Base-by-base conservation (phyloP, 176 grass and related monocot species). In the Poa annua region DNA sequence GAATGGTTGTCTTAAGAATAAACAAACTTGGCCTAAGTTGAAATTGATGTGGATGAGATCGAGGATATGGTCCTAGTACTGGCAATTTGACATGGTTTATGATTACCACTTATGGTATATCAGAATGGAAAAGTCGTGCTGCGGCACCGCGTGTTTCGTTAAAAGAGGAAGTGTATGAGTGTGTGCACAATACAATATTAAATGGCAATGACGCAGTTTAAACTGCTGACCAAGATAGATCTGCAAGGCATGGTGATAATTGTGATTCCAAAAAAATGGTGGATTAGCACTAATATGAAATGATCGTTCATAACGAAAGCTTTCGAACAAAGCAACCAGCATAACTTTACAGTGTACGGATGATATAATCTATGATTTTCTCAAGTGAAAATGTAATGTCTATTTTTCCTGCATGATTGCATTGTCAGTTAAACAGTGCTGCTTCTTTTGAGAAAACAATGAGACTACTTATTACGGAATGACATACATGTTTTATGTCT, bases 91-190 rank as follows among this genome's bases (percentile, higher is more conserved):
- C 3, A 50, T 51, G 29, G 74, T 66, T 59, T 79, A 86, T 86
- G 79, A 90, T 86, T 67, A 2, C 88, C 38, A 83, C 78, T 89
- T 82, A 78, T 66, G 51, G 34, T 11, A 53, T 70, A 76, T 77
- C 53, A 45, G 71, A 35, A 63, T 10, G 75, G 4, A 81, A 81
- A 55, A 77, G 8, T 7, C 15, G 33, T 41, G 26, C 26, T 9
- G 53, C 33, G 0, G 22, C 12, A 8, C 59, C 20, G 77, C 62
- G 4, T 89, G 71, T 24, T 65, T 69, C 12, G 12, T 49, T 36
- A 53, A 64, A 85, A 69, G 26, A 20, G 26, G 41, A 47, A 65
- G 24, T n/a, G 19, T 63, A 20, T 32, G 60, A 32, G 77, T 79
- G 19, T 45, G 76, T 48, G 77, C 20, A n/a, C 7, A 50, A 32